phyloP scores from a whole-genome alignment of 345 rosid genomes.

The Nephelium lappaceum region DNA sequence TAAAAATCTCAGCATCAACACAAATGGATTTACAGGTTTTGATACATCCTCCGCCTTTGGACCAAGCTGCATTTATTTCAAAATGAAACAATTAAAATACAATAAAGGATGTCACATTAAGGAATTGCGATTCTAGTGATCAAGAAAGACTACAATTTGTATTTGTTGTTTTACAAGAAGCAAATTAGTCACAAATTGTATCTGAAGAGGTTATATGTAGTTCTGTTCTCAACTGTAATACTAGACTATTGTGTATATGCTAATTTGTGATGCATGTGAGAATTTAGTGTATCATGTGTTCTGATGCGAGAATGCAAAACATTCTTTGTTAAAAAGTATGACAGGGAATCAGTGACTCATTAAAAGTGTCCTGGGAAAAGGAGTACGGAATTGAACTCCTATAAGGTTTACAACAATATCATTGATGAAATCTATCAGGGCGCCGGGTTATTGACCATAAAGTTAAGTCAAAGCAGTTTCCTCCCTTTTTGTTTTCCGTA shows the following conservation, averaged over 20 bases:
- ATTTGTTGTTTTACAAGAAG: neutral
- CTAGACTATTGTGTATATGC: neutral
- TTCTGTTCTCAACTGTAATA: neutral
- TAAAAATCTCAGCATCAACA: conserved; percentile 67
- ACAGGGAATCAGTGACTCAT: neutral
- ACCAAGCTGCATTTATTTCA: conserved; percentile 66
- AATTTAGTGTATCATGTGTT: neutral
- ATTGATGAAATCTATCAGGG: neutral
- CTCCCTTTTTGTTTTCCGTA: neutral
- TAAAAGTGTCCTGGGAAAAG: neutral
- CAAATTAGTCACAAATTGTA: neutral
- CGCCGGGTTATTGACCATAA: neutral
- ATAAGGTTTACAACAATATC: neutral
- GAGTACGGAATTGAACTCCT: neutral
- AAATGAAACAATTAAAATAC: neutral
- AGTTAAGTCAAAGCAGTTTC: neutral
- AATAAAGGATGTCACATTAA: neutral
- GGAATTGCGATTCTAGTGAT: neutral
- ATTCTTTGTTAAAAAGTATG: no score
- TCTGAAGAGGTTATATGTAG: neutral
- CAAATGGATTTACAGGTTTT: conserved; percentile 67
- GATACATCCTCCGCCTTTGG: conserved; percentile 86
- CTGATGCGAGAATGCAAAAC: neutral
- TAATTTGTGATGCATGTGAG: neutral
- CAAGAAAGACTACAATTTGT: neutral